Evolutionary conservation across 306 rosid genomes (phyloP).

Genomic region (Inga oerstediana): DNA sequence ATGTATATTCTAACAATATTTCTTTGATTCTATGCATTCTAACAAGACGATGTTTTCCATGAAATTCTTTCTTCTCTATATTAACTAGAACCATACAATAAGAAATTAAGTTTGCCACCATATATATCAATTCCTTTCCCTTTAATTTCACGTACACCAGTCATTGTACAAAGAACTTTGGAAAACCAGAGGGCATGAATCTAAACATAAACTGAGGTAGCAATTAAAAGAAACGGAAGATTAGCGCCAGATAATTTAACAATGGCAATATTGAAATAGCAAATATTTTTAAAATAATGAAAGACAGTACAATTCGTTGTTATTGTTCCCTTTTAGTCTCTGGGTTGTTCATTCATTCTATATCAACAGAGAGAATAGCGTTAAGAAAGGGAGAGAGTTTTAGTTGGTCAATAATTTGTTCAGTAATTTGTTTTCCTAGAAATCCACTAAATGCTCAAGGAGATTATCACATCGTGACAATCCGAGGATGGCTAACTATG

Average conservation of each 20-base stretch:
- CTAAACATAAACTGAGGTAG: not conserved
- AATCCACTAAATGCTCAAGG: too few relatives aligned
- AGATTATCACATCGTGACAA: too few relatives aligned
- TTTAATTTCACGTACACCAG: not conserved
- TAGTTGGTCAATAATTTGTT: not conserved
- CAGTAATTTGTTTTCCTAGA: not conserved
- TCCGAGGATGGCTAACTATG: too few relatives aligned
- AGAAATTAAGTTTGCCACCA: not conserved
- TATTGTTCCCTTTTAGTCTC: too few relatives aligned
- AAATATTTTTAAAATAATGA: not conserved
- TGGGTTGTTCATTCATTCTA: not conserved
- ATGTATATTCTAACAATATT: constrained; percentile 27
- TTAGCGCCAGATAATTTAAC: not conserved
- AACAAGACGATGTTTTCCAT: not conserved
- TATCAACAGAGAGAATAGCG: not conserved
- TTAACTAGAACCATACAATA: not conserved
- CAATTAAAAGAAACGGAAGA: not conserved
- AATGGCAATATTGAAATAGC: not conserved
- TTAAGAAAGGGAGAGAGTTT: not conserved
- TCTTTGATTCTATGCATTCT: not conserved
- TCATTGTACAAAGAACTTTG: not conserved
- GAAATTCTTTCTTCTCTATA: not conserved
- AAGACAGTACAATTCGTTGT: not conserved
- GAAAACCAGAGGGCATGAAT: not conserved
- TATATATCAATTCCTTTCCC: too few relatives aligned